Base-by-base conservation (phyloP, 1,284 basidiomycete species). In the Apiotrichum porosum region DNA sequence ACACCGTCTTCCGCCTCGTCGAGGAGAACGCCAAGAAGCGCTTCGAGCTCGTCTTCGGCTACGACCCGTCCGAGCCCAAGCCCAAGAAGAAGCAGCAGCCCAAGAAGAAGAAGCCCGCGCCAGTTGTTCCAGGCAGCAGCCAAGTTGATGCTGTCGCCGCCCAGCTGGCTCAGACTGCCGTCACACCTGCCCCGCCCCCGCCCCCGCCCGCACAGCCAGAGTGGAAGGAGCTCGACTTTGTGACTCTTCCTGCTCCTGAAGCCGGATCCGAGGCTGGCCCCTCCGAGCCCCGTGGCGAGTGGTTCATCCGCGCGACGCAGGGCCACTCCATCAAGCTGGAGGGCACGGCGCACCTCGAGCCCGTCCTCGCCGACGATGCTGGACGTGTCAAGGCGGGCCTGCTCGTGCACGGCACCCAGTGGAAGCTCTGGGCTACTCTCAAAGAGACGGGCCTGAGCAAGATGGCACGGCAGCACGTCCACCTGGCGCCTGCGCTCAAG, bases 301-400 rank as follows among this genome's bases (percentile, higher is more conserved):
- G 85, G 81, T 92, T 84, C 82, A 92, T 97, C 58, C 79, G 90
- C 39, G 94, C 94, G 0, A 90, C 89, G 54, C 94, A 97, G 72
- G 95, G 94, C 0, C 94, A 97, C 74, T 88, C 90, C 37, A 73
- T 93, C 21, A 82, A 88, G 28, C 71, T 90, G 38, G 82, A 82
- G 2, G 80, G 92, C 5, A 62, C 74, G 8, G 79, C 80, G 1
- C 75, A 68, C 33, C 55, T 73, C 13, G 60, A 58, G 13, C 47
- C 52, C 9, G 57, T 74, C 5, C 24, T 36, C 9, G 51, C 61
- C 38, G 63, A 71, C 38, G 60, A 62, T 32, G 62, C 64, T 4
- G 66, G 67, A 0, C 41, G 59, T 13, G 44, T 34, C 19, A 50
- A 52, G 19, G 68, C 58, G 0, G 72, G 72, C 0, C 43, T 56